A percentile compares a stretch with the other conserved stretches of the same genome.
These are phyloP conservation scores for Salvia sclarea DNA, from an alignment of 305 asterid species.

Conservation along the genomic window DNA sequence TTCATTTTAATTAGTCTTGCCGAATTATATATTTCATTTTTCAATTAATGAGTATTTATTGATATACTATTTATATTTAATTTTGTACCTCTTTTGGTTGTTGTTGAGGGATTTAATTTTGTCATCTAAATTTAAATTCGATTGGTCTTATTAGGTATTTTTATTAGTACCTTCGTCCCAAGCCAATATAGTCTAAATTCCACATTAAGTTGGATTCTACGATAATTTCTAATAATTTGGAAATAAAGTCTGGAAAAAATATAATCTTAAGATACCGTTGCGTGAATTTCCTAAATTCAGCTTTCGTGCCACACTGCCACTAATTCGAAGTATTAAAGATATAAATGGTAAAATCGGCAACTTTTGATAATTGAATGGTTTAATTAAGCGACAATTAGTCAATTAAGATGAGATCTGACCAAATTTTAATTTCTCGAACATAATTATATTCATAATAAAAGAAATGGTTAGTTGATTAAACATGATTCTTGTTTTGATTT, in stretches of 20 bases:
- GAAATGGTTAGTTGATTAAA: too few species aligned
- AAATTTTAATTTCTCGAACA: too few species aligned
- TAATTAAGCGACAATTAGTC: too few species aligned
- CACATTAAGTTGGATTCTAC: too few species aligned
- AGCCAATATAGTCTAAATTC: too few species aligned
- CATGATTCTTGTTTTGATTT: too few species aligned
- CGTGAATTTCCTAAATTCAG: neutral
- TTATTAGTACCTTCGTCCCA: too few species aligned
- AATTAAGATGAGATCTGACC: neutral
- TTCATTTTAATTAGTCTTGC: neutral
- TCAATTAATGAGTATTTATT: neutral
- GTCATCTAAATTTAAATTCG: neutral
- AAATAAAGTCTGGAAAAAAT: neutral
- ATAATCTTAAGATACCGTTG: neutral
- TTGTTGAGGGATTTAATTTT: neutral
- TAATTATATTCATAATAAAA: too few species aligned
- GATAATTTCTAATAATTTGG: neutral
- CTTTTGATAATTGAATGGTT: neutral
- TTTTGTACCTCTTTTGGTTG: too few species aligned
- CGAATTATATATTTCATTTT: neutral
- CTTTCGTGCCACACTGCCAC: too few species aligned
- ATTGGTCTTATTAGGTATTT: neutral
- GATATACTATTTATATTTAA: neutral
- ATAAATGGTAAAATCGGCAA: neutral
- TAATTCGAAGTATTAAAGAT: neutral